These are phyloP conservation scores for Glaciozyma antarctica DNA, from an alignment of 768 basidiomycete species.

Conservation along the genomic window DNA sequence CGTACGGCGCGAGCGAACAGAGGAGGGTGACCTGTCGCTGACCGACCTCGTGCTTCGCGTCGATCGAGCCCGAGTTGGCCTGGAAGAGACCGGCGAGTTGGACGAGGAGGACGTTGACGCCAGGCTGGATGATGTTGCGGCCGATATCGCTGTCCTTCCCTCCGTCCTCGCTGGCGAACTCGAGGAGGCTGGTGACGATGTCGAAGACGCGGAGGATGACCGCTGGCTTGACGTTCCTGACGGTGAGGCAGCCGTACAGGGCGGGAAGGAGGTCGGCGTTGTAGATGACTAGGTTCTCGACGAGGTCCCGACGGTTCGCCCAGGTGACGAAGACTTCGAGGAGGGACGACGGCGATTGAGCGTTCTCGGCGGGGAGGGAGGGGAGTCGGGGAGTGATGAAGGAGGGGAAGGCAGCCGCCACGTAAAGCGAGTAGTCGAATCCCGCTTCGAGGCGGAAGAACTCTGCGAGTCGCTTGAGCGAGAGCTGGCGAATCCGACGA, in stretches of 20 bases:
- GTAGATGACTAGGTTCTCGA: slow-evolving; percentile 58
- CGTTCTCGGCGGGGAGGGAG: slow-evolving; percentile 69
- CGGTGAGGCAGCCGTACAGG: slow-evolving; percentile 69
- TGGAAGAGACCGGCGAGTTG: slow-evolving; percentile 64
- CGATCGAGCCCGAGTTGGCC: slow-evolving; percentile 44
- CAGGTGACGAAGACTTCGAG: slow-evolving; percentile 76
- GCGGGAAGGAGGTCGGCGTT: slow-evolving; percentile 62
- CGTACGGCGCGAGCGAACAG: slow-evolving; percentile 65
- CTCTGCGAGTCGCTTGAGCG: slow-evolving; percentile 73
- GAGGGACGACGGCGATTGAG: slow-evolving; percentile 78
- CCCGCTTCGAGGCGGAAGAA: slow-evolving; percentile 66
- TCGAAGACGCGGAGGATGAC: slow-evolving; percentile 77
- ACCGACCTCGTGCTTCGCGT: slow-evolving; percentile 46
- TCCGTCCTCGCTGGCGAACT: slow-evolving; percentile 46
- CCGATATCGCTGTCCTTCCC: slow-evolving; percentile 45
- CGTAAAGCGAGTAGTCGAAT: slow-evolving; percentile 67
- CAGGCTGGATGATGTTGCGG: slow-evolving; percentile 55
- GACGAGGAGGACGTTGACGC: slow-evolving; percentile 59
- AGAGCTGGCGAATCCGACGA: slow-evolving; percentile 67
- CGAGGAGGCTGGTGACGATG: slow-evolving; percentile 59
- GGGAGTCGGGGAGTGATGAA: slow-evolving; percentile 77
- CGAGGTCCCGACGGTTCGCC: slow-evolving; percentile 53
- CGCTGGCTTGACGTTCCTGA: slow-evolving; percentile 72
- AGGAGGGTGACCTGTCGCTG: slow-evolving; percentile 76
- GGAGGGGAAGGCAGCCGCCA: slow-evolving; percentile 55